Base-by-base conservation (phyloP, 1,284 basidiomycete species). In the Microbotryomycetes sp. region DNA sequence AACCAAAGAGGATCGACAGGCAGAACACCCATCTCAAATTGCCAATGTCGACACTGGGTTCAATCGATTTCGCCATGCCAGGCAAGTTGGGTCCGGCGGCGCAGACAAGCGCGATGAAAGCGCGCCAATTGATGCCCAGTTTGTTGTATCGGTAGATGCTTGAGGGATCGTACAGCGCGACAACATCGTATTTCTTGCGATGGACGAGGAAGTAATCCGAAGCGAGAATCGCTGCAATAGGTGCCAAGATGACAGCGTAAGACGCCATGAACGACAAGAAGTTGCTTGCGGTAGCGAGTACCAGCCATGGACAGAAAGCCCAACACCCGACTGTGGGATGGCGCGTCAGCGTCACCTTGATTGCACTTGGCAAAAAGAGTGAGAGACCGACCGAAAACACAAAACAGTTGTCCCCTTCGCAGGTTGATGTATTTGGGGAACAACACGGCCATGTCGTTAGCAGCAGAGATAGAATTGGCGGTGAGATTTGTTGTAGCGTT, bases 391-490 rank as follows among this genome's bases (percentile, higher is more conserved):
- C n/a, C n/a, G n/a, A n/a, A n/a, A n/a, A n/a, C 84, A 66, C 85
- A 87, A 52, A 89, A 79, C 58, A 86, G 74, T 75, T 88, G 86
- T 0, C 87, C 87, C 22, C 78, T 72, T 1, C 74, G 73, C 54
- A 78, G 77, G 69, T 77, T 77, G 70, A 79, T 72, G 59, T 72
- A 79, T 45, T 73, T 72, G 3, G 78, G 78, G 60, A 76, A 73
- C 6, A 79, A 65, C 1, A 76, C 74, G 0, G 76, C 73, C 4
- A 79, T 69, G 74, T 89, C 84, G 74, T 88, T 90, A 1, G 86
- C 87, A 2, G 86, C 86, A 25, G 84, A 86, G 62, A 89, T 77
- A 47, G 83, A 85, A 75, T 89, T 80, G 62, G 75, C 74, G 29
- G 74, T 77, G 64, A 71, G 71, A 70, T 51, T 66, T 59, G 68